Evolutionary conservation across 2,329 filamentous ascomycete genomes (phyloP), one percentile per base, ranked within the genome.

Genomic region (Sarocladium oryzae): DNA sequence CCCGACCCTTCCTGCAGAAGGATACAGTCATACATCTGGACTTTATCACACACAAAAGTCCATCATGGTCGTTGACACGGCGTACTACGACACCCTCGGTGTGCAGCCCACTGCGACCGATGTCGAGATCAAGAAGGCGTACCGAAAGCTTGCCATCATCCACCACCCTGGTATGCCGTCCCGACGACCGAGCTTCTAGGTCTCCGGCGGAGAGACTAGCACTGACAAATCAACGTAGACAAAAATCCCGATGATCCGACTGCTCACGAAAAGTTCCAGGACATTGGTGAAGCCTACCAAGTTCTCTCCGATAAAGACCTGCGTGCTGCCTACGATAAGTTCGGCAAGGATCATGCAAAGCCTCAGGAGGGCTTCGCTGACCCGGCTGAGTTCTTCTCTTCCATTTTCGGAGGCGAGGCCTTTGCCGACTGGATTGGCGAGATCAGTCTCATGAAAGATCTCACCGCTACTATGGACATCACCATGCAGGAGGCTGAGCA

Each of bases 401-500:
- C 91, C 76, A 99, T 99, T 60, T 99, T 99, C 65, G 93, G 93
- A 60, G 93, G 93, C 54, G 92, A 96, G 61, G 90, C 92, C 11
- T 99, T 99, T 63, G 77, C 86, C 55, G 92, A 99, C 74, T 89
- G 93, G 77, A 97, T 99, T 63, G 93, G 93, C 58, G 93, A 99
- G 77, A 96, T 99, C 60, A 93, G 89, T 49, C 82, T 99, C 53
- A 96, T 99, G 88, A 97, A 96, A 74, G 93, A 99, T 64, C 78
- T 99, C 51, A 97, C 92, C 16, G 89, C 90, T 63, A 96, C 91
- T 40, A 97, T 99, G 92, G 93, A 99, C 63, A 97, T 99, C 58
- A 91, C 89, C 18, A 92, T 90, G 84, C 78, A 88, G 52, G 88
- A 89, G 61, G 85, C 87, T 58, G 82, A 85, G 55, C 83, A 80